Evolutionary conservation across 352 stramenopile genomes (phyloP), one percentile per base, ranked within the genome.

Genomic region (Phytopythium litorale): DNA sequence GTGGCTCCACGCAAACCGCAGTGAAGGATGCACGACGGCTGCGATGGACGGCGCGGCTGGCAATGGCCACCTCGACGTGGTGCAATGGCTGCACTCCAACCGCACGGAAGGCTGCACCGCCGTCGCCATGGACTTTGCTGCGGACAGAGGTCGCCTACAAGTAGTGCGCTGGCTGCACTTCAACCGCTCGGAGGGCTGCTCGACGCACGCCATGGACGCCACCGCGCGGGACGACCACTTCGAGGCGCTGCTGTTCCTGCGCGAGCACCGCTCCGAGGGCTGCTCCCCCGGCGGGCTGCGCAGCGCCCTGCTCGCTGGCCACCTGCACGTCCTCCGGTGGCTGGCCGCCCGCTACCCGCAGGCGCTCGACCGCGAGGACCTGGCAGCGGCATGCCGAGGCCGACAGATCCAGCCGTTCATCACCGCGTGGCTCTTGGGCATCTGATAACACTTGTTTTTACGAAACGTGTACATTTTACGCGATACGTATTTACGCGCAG

Each of bases 41-140:
- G 72, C 72, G 19, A 77, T 77, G 33, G 54, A 77, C 37, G n/a
- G 66, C 4, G 69, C 69, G 6, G 67, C 66, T 6, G 60, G 32
- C 18, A 66, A 66, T n/a, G 61, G 69, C 4, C 58, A 77, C 18
- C 11, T 75, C 8, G 18, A 65, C 6, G 45, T 77, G 16, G 73
- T 79, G 45, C 49, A 56, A 0, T 75, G 28, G 28, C 18, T 48
- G 42, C 42, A 48, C 11, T 3, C 18, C 2, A 21, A 73, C 55
- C 50, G 61, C 4, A 33, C 61, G 13, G 50, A 73, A 63, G 51
- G 33, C 6, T 67, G 69, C 19, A 75, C 69, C 15, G 28, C 56
- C 7, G 54, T 63, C 18, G 63, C 57, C 28, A 35, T 71, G 48
- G 56, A 69, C 54, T 65, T 56, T 13, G 68, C 64, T 49, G 45